phyloP scores from a whole-genome alignment of 2,329 filamentous ascomycete species.

The Botryotinia globosa region DNA sequence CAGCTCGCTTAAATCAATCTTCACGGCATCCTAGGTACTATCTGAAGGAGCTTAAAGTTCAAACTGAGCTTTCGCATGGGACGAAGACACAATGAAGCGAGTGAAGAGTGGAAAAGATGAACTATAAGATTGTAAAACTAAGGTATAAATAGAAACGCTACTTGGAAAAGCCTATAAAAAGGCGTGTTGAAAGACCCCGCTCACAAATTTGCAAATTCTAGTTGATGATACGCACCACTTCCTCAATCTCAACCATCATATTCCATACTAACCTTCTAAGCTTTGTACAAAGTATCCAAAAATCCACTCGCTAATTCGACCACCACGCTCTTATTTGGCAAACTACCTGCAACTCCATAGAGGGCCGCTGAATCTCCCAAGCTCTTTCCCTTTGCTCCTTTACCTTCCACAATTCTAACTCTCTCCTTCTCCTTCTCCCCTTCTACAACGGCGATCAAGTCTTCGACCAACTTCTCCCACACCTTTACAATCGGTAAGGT shows the following conservation, averaged over 20 bases:
- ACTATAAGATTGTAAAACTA: neutral
- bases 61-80: neutral
- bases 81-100: neutral
- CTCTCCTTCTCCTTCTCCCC: slow-evolving; percentile 79
- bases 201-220: neutral
- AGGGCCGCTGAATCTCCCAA: slow-evolving; percentile 80
- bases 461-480: slow-evolving; percentile 73
- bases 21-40: neutral
- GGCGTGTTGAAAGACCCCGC: neutral
- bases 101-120: neutral
- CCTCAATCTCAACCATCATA: neutral
- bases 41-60: neutral
- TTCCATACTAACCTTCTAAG: slow-evolving; percentile 43
- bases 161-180: neutral
- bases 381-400: slow-evolving; percentile 61
- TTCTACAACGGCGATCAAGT: slow-evolving; percentile 65
- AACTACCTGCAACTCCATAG: slow-evolving; percentile 90
- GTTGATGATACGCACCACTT: neutral
- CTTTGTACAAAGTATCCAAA: slow-evolving; percentile 89
- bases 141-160: neutral
- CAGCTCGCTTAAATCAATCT: neutral
- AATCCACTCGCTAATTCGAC: slow-evolving; percentile 88
- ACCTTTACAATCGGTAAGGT: slow-evolving; percentile 81
- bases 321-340: slow-evolving; percentile 95
- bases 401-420: slow-evolving; percentile 67